These are phyloP conservation scores for Acer negundo DNA, from an alignment of 345 rosid genomes.

Conservation along the genomic window DNA sequence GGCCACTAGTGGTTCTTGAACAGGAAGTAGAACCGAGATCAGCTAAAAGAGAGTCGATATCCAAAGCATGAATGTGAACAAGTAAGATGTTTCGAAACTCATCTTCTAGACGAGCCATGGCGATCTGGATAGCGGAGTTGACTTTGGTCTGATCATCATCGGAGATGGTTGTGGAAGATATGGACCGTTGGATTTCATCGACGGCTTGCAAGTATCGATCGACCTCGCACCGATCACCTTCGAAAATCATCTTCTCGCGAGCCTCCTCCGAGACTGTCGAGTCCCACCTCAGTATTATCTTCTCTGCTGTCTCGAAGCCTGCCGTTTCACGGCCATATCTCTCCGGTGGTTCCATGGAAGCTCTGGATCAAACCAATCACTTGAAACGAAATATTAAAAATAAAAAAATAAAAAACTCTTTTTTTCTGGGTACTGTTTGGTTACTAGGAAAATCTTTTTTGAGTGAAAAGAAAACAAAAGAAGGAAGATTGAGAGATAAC, in stretches of 20 bases:
- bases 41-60: conserved; percentile 50
- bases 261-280: conserved; percentile 88
- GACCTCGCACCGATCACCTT: conserved; percentile 68
- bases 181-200: conserved; percentile 75
- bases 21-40: conserved; percentile 45
- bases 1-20: conserved; percentile 15
- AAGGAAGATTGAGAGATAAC: background rate
- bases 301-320: conserved; percentile 65
- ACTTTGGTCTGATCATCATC: conserved; percentile 44
- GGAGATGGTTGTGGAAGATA: conserved; percentile 49
- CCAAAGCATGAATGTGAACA: conserved; percentile 60
- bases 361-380: conserved; percentile 13
- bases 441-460: background rate
- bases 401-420: no score
- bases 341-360: conserved; percentile 64
- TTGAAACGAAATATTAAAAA: background rate
- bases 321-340: background rate
- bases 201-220: conserved; percentile 86
- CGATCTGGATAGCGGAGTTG: conserved; percentile 79
- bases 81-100: conserved; percentile 88
- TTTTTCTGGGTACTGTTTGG: background rate
- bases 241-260: conserved; percentile 81
- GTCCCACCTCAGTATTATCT: conserved; percentile 86
- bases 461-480: background rate
- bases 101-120: conserved; percentile 97